A percentile compares a stretch with the other conserved stretches of the same genome.
Conservation (phyloP, 164 flowering plant genomes). For the Pachysandra terminalis region DNA sequence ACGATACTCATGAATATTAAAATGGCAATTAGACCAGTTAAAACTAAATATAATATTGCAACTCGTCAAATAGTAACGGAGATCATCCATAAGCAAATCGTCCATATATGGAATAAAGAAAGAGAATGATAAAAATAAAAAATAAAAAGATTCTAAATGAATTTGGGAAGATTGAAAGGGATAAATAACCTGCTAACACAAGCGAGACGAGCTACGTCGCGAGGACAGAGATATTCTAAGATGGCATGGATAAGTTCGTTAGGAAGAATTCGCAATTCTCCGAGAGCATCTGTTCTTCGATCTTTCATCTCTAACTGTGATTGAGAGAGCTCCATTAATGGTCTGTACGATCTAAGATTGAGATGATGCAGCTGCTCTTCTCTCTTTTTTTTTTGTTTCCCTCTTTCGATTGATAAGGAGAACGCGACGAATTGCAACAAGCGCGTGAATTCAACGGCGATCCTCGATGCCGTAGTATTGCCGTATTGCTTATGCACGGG, state of each 20-base stretch:
- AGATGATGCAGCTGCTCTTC: not conserved
- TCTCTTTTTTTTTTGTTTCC: not conserved
- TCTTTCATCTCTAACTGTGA: constrained; percentile 26
- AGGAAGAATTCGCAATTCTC: constrained; percentile 59
- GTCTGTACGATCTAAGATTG: not conserved
- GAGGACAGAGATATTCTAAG: constrained; percentile 48
- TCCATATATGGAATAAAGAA: too few relatives aligned
- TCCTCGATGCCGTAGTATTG: too few relatives aligned
- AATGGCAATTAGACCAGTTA: too few relatives aligned
- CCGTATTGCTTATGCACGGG: too few relatives aligned
- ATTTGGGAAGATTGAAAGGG: not conserved
- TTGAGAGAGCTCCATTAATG: constrained; percentile 21
- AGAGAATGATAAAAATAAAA: too few relatives aligned
- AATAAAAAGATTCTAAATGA: not conserved
- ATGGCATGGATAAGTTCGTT: constrained; percentile 63
- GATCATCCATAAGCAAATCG: too few relatives aligned
- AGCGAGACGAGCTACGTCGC: constrained; percentile 75
- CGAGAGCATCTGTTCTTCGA: constrained; percentile 76
- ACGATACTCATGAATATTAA: too few relatives aligned
- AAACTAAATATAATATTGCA: too few relatives aligned
- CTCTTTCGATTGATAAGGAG: not conserved
- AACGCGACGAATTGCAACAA: not conserved
- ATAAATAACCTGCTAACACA: constrained; percentile 85
- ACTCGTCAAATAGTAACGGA: too few relatives aligned
- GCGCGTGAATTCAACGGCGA: not conserved